Percentiles rank a stretch among this genome's conserved stretches.
These are phyloP conservation scores for Dinochytrium kinnereticum DNA, from an alignment of 371 early-diverging fungal species.

Conservation along the genomic window DNA sequence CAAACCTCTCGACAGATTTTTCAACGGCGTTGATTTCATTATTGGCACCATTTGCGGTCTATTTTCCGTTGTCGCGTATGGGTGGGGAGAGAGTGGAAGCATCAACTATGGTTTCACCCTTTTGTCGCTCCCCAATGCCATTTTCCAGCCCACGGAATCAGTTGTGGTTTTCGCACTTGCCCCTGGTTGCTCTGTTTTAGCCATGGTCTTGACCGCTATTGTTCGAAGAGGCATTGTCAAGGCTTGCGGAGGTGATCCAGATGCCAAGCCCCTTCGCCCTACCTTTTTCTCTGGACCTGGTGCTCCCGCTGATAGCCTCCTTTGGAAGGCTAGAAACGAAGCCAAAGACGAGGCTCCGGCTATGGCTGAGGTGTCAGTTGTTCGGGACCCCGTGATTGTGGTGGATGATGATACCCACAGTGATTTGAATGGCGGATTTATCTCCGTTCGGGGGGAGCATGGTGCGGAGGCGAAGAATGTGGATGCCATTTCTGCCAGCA, in stretches of 20 bases:
- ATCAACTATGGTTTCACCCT: background rate
- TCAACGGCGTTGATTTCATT: conserved; percentile 23
- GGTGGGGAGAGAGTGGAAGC: conserved; percentile 1
- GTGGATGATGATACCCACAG: conserved; percentile 6
- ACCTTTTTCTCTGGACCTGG: conserved; percentile 14
- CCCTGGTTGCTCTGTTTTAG: background rate
- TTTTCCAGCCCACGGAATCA: conserved; percentile 13
- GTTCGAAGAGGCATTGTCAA: background rate
- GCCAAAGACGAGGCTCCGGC: background rate
- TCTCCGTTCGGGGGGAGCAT: background rate
- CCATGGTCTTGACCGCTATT: conserved; percentile 2
- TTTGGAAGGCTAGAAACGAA: background rate
- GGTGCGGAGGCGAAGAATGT: background rate
- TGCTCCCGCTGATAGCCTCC: background rate
- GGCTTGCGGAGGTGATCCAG: background rate
- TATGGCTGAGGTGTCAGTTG: background rate
- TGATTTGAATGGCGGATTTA: background rate
- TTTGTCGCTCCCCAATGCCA: background rate
- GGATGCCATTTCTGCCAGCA: too few relatives aligned
- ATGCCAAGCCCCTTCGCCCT: background rate
- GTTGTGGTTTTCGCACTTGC: conserved; percentile 21
- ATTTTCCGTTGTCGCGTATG: conserved; percentile 17
- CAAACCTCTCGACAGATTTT: background rate
- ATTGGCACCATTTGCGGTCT: conserved; percentile 16
- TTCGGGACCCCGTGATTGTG: background rate